Base-by-base conservation (phyloP, 2,329 filamentous ascomycete genomes). In the Pestalotiopsis sp. region DNA sequence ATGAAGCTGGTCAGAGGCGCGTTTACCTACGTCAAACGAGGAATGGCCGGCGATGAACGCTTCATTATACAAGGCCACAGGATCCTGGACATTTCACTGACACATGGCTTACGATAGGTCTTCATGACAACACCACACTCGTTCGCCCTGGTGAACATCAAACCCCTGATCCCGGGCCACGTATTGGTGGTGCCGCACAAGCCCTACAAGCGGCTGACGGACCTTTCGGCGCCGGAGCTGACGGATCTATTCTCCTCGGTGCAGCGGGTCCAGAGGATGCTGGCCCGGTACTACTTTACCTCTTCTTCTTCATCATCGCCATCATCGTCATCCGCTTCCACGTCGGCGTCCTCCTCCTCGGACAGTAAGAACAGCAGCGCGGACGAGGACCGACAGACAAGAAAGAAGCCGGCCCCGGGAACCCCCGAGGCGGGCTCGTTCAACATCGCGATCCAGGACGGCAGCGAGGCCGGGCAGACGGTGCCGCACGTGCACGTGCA, bases 391-490 rank as follows among this genome's bases (percentile, higher is more conserved):
- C 25, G 38, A 25, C 38, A n/a, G 58, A 25, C 6, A 7, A 25
- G 58, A 56, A 60, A 52, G 69, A 68, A 9, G 63, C 73, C 5
- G 85, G 74, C 85, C 85, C 4, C 75, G 36, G 72, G 65, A 13
- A 65, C 14, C 57, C 77, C 81, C 11, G 81, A 86, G 41, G 92
- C 90, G 5, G 90, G 93, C 11, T 92, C 93, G 69, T 92, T 98
- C 82, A 98, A 97, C 77, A 91, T 99, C 64, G 95, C 95, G 0
- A 88, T 99, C n/a, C 96, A 99, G 80, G 96, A 99, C 80, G 96
- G 96, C 23, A 83, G 86, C 39, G 93, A 94, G 69, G 94, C 96
- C 1, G 96, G 96, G 0, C 96, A 99, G 86, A 97, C 94, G 68
- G 95, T 99, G 59, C 86, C 93, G 9, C 96, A 99, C 82, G 90